phyloP scores from a whole-genome alignment of 2,329 filamentous ascomycete species.

The Neopestalotiopsis sp. region DNA sequence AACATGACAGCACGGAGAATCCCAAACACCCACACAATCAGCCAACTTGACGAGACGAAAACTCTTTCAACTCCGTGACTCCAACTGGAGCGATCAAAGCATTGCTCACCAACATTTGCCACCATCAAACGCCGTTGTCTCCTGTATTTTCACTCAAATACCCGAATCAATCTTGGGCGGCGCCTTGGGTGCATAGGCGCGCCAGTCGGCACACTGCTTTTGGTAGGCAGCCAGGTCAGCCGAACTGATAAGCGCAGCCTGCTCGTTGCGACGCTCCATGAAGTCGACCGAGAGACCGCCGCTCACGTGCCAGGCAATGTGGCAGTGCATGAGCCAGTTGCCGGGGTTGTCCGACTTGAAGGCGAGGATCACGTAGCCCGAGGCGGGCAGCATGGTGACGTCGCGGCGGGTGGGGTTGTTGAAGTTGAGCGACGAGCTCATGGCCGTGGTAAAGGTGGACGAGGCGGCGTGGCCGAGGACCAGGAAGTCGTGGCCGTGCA shows the following conservation, averaged over 20 bases:
- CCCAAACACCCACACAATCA: no score
- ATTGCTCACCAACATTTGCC: background rate
- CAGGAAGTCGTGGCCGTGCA: slow-evolving; percentile 39
- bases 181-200: slow-evolving; percentile 2
- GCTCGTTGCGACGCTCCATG: slow-evolving; percentile 38
- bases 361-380: slow-evolving; percentile 51
- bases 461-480: slow-evolving; percentile 32
- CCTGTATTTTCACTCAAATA: background rate
- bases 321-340: slow-evolving; percentile 51
- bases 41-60: no score
- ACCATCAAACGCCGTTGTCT: background rate
- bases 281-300: slow-evolving; percentile 57
- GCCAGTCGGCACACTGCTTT: slow-evolving; percentile 20
- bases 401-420: slow-evolving; percentile 52
- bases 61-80: background rate
- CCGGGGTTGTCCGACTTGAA: slow-evolving; percentile 57
- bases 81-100: background rate
- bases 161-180: slow-evolving; percentile 19
- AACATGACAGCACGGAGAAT: background rate
- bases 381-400: slow-evolving; percentile 46
- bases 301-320: slow-evolving; percentile 54
- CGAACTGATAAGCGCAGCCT: slow-evolving; percentile 7
- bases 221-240: slow-evolving; percentile 12
- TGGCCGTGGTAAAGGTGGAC: slow-evolving; percentile 27
- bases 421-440: slow-evolving; percentile 34